phyloP scores from a whole-genome alignment of 306 rosid genomes.

The Amphicarpaea edgeworthii region DNA sequence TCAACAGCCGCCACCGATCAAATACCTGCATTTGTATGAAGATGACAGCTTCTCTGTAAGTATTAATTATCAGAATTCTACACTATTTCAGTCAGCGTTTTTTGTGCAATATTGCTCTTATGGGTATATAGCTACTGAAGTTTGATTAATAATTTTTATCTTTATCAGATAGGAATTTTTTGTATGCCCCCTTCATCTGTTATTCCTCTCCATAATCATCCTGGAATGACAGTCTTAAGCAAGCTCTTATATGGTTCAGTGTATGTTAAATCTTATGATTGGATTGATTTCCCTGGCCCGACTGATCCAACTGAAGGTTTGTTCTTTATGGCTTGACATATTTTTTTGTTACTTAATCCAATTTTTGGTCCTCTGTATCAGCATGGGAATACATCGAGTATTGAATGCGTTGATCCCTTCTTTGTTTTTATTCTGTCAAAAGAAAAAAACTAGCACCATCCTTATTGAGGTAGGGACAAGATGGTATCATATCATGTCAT shows the following conservation, averaged over 20 bases:
- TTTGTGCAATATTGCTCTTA: not conserved
- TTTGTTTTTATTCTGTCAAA: conserved; percentile 1
- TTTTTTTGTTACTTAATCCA: conserved; percentile 21
- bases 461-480: conserved; percentile 3
- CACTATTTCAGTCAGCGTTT: conserved; percentile 30
- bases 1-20: conserved; percentile 77
- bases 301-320: conserved; percentile 72
- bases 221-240: conserved; percentile 98
- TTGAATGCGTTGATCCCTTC: conserved; percentile 9
- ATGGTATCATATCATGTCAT: conserved; percentile 17
- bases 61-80: conserved; percentile 26
- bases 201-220: conserved; percentile 96
- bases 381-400: not conserved
- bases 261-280: conserved; percentile 85
- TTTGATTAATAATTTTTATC: conserved; percentile 22
- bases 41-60: conserved; percentile 89
- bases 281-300: conserved; percentile 74
- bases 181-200: conserved; percentile 93
- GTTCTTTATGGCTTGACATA: conserved; percentile 41
- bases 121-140: conserved; percentile 10
- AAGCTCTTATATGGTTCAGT: conserved; percentile 92
- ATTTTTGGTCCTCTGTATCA: conserved; percentile 12
- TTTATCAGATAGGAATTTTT: conserved; percentile 90
- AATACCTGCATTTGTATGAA: conserved; percentile 89
- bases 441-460: not conserved